Base-by-base conservation (phyloP, 2,329 filamentous ascomycete species). In the Aspergillus sclerotialis region DNA sequence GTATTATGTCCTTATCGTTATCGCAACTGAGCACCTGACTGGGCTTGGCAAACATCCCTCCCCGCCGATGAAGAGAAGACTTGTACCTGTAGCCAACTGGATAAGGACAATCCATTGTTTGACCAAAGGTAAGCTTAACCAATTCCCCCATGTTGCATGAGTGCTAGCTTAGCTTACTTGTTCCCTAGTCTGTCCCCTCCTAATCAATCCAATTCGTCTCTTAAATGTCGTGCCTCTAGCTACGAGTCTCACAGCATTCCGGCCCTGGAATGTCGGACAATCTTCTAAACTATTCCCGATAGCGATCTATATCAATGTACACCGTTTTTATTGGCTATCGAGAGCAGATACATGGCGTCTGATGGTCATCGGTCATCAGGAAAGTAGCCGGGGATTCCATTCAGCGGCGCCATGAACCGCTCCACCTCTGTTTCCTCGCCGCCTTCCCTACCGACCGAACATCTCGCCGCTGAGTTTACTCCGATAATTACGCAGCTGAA, bases 401-500 rank as follows among this genome's bases (percentile, higher is more conserved):
- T 53, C 41, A 46, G 55, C 47, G 43, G 44, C 49, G 48, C 46
- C 36, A 53, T 53, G 50, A 50, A 41, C 45, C 46, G 51, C 49
- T 46, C 40, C 49, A 50, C 46, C 46, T 47, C 53, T 35, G 43
- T 46, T 41, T 42, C 40, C 32, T 43, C 49, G 33, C 43, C 53
- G 37, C 54, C 52, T 30, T 53, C 54, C 37, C 51, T 45, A 40
- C 53, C 55, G 36, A 50, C 51, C 30, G 55, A 61, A 44, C 55
- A 53, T 40, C 46, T 64, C 28, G 52, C 50, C 29, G 49, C 55
- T 28, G 62, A 65, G 41, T 48, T 66, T 35, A 46, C 48, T 7
- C 61, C 63, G 16, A 44, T 58, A 13, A 50, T 67, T 33, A 52
- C 58, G n/a, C 50, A 58, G 36, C 46, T 68, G 30, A 56, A 57